Evolutionary conservation across 108 stramenopile species (phyloP), one percentile per base, ranked within the genome.

Genomic region (Cyclotella cryptica): DNA sequence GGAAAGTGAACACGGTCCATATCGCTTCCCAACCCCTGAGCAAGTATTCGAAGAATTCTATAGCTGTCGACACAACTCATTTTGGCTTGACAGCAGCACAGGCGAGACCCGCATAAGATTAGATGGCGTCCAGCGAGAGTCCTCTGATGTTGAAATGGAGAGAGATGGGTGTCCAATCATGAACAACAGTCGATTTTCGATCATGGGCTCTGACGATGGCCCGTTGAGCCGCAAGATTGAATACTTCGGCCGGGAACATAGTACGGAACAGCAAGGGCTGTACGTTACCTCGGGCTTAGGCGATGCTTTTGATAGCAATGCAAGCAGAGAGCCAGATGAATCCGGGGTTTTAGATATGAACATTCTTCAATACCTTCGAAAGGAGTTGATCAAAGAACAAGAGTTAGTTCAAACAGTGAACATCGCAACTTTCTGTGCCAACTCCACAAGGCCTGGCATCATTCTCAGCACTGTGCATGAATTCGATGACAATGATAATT

Each of bases 1-100:
- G 17, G 61, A 69, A 18, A 45, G 0, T 1, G 15, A 29, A 17
- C 28, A 35, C 11, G 22, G 15, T 21, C 26, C 39, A 24, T 27
- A 24, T 45, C 46, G 64, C 35, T n/a, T 64, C 35, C 66, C 76
- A 53, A 51, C 39, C 27, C 85, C 85, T 14, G 74, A 83, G 62
- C 45, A 67, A 27, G 82, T 86, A 0, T 86, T 83, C 71, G 72
- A 83, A 75, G 57, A 65, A 49, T n/a, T 83, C n/a, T 86, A 80
- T 55, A 62, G 69, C 29, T 66, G 78, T 7, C 30, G 68, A 10
- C 55, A 80, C 13, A 78, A 86, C 70, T 74, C 88, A 29, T 83
- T 91, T 62, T 91, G 90, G 90, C 77, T 91, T 55, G 90, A 91
- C 46, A 91, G 90, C 55, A 85, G 83, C 66, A 84, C 81, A 21